phyloP scores from a whole-genome alignment of 2,329 filamentous ascomycete species.

The Akanthomyces muscarius region DNA sequence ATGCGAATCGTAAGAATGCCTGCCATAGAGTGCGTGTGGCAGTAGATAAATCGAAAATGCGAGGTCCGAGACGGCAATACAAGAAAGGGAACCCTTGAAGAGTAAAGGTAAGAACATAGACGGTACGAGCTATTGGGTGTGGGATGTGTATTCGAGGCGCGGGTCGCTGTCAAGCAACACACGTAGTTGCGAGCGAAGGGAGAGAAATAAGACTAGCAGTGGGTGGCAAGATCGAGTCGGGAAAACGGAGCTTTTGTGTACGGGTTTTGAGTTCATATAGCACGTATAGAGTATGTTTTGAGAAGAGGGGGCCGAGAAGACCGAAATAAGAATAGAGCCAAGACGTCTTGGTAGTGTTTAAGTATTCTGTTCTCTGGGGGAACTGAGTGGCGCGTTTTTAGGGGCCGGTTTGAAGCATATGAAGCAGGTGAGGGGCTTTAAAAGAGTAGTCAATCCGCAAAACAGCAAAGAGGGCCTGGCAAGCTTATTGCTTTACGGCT shows the following conservation, averaged over 20 bases:
- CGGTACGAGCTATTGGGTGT: not conserved
- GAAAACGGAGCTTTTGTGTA: not conserved
- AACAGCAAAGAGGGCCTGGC: not conserved
- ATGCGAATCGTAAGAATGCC: not conserved
- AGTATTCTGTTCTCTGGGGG: not conserved
- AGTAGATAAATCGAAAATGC: not conserved
- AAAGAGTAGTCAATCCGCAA: not conserved
- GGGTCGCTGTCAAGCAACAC: not conserved
- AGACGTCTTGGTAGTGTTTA: not conserved
- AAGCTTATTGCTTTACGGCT: not conserved
- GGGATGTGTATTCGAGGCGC: not conserved
- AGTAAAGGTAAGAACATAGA: not conserved
- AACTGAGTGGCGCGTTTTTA: not conserved
- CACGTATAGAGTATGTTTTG: not conserved
- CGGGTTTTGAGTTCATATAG: not conserved
- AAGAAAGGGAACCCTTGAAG: not conserved
- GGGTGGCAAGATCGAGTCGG: not conserved
- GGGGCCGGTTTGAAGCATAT: slow-evolving; percentile 3
- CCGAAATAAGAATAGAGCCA: slow-evolving; percentile 1
- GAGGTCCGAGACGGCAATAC: not conserved
- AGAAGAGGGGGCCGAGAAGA: not conserved
- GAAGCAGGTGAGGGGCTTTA: not conserved
- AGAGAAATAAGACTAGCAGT: not conserved
- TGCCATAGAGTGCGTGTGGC: slow-evolving; percentile 2
- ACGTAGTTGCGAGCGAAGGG: not conserved